Evolutionary conservation across 805 yeast species (phyloP), one percentile per base, ranked within the genome.

Genomic region (Spathaspora arborariae): DNA sequence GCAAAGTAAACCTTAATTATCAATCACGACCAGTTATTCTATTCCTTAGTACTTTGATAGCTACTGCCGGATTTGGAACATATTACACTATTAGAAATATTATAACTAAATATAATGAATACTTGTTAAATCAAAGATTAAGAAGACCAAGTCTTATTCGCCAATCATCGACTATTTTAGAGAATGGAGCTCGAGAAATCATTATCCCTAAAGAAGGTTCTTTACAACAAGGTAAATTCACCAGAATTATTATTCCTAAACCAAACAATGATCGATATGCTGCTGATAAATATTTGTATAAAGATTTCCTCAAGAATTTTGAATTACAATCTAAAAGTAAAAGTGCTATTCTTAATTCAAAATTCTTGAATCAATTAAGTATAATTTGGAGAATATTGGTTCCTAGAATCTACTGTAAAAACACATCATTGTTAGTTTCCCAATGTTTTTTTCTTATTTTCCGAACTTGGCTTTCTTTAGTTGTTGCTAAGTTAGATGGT

Each of bases 401-500:
- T n/a, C 97, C 97, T 0, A 79, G 78, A 45, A 60, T 85, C 50
- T 74, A 78, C 49, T 81, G 86, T 51, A 81, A 79, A 56, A 88
- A 88, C 57, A 74, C 89, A 0, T 74, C 80, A 16, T 67, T 88
- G 41, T 67, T 91, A 38, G 63, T 79, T 2, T 72, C 88, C 6
- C 96, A 91, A 58, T 80, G 91, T 47, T 71, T 80, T 50, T 86
- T 89, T 55, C 73, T 91, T 36, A 71, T 88, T 19, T 74, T 88
- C 52, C 75, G 98, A 64, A 91, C 98, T 0, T 91, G 91, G 85
- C 74, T 91, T 49, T 85, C 94, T 22, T 73, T 91, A 46, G 68
- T 90, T 48, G 89, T 91, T 26, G 95, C 98, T 3, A 84, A 85
- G 60, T 72, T 91, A 43, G 98, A 91, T 63, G 97, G 97, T 56